A percentile compares a stretch with the other conserved stretches of the same genome.
phyloP scores from a whole-genome alignment of 306 rosid species.

The Trifolium dubium region DNA sequence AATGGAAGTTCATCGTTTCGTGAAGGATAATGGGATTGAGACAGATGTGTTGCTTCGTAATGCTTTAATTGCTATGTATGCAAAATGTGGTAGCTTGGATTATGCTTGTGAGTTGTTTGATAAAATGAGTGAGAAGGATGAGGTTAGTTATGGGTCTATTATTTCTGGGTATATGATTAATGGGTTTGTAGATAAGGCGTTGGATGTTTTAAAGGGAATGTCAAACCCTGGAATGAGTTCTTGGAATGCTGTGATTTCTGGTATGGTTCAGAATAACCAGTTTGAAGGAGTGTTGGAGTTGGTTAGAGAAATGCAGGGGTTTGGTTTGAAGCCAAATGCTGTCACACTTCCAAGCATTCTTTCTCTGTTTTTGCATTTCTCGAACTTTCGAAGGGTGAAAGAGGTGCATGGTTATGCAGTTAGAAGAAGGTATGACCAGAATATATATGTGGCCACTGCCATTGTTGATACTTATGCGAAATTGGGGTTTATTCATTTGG shows the following conservation, averaged over 20 bases:
- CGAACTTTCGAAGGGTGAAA: conserved; percentile 71
- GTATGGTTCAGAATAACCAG: conserved; percentile 74
- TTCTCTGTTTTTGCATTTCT: conserved; percentile 60
- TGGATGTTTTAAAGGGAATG: conserved; percentile 59
- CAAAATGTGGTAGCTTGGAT: conserved; percentile 82
- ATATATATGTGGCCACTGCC: conserved; percentile 70
- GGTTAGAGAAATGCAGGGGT: conserved; percentile 60
- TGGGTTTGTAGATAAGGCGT: conserved; percentile 69
- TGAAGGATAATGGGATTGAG: conserved; percentile 56
- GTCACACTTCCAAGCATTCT: conserved; percentile 76
- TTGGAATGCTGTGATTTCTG: conserved; percentile 85
- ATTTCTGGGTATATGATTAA: conserved; percentile 78
- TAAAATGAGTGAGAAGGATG: conserved; percentile 75
- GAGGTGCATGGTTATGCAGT: conserved; percentile 80
- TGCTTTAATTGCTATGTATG: conserved; percentile 77
- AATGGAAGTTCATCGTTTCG: conserved; percentile 61
- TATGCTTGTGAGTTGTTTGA: conserved; percentile 71
- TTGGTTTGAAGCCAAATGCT: conserved; percentile 66
- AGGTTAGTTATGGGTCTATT: conserved; percentile 65
- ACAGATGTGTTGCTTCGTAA: conserved; percentile 64
- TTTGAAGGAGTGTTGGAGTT: conserved; percentile 56
- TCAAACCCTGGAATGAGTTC: conserved; percentile 53
- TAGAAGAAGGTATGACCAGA: conserved; percentile 58
- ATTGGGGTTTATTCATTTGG: conserved; percentile 69
- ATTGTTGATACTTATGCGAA: conserved; percentile 75